These are phyloP conservation scores for Craterostigma plantagineum DNA, from an alignment of 257 asterid genomes.

Conservation along the genomic window DNA sequence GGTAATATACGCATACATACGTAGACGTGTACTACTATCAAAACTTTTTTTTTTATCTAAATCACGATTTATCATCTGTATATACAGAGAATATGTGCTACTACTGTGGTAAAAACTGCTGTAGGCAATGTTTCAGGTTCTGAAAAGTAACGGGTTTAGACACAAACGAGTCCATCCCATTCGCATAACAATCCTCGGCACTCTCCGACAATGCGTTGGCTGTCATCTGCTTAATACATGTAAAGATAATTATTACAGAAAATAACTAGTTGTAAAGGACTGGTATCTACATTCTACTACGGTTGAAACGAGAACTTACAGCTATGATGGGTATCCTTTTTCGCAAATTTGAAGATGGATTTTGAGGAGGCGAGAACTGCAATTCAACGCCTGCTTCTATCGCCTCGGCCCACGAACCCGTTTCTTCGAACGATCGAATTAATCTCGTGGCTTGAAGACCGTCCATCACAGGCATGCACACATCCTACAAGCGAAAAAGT, in stretches of 20 bases:
- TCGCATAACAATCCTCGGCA: slow-evolving; percentile 76
- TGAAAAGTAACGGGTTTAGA: slow-evolving; percentile 71
- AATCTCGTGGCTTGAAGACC: slow-evolving; percentile 76
- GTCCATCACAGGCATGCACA: slow-evolving; percentile 88
- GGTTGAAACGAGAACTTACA: slow-evolving; percentile 19
- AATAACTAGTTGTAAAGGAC: neutral
- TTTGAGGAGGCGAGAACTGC: slow-evolving; percentile 18
- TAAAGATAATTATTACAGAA: neutral
- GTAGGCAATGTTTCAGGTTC: slow-evolving; percentile 54
- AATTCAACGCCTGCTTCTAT: slow-evolving; percentile 44
- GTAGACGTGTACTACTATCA: no score
- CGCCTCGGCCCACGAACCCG: slow-evolving; percentile 81
- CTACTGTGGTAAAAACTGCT: slow-evolving; percentile 23
- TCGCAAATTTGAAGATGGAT: slow-evolving; percentile 13
- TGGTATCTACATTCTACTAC: no score
- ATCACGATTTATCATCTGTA: no score
- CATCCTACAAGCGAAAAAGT: slow-evolving; percentile 30
- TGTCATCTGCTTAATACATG: slow-evolving; percentile 52
- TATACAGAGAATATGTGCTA: no score
- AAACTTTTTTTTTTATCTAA: no score
- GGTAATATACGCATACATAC: no score
- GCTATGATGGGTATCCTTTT: slow-evolving; percentile 61
- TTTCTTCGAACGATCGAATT: slow-evolving; percentile 69
- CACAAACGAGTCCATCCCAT: slow-evolving; percentile 89
- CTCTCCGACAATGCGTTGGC: slow-evolving; percentile 80